Conservation (phyloP, 495 filamentous ascomycete genomes). For the Choiromyces venosus region DNA sequence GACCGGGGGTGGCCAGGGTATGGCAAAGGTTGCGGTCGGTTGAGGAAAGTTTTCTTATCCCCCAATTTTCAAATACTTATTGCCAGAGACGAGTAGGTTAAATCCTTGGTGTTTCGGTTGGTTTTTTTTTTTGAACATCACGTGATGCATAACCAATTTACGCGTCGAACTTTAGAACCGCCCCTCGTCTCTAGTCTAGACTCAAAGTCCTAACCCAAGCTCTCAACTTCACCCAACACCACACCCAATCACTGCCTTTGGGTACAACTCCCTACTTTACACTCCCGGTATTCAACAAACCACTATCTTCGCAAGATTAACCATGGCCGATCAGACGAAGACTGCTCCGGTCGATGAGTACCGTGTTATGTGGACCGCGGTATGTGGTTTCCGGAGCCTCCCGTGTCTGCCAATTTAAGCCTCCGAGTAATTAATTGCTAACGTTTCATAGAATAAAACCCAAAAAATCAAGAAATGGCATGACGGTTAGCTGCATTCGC, state of each 20-base stretch:
- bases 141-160: neutral
- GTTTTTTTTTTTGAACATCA: neutral
- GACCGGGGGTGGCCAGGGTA: no score
- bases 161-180: neutral
- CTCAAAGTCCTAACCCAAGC: neutral
- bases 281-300: neutral
- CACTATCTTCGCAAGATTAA: neutral
- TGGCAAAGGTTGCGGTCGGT: no score
- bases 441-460: slow-evolving; percentile 39
- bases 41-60: no score
- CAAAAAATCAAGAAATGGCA: slow-evolving; percentile 43
- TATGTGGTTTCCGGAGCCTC: slow-evolving; percentile 10
- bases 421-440: neutral
- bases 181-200: no score
- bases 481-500: slow-evolving; percentile 29
- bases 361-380: slow-evolving; percentile 40
- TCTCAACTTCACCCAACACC: neutral
- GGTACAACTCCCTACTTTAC: neutral
- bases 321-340: slow-evolving; percentile 20
- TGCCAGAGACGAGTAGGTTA: no score
- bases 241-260: neutral
- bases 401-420: neutral
- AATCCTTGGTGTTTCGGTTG: neutral
- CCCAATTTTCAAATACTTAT: no score
- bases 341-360: slow-evolving; percentile 39